phyloP scores from a whole-genome alignment of 495 filamentous ascomycete species.

The Tetracladium setigerum region DNA sequence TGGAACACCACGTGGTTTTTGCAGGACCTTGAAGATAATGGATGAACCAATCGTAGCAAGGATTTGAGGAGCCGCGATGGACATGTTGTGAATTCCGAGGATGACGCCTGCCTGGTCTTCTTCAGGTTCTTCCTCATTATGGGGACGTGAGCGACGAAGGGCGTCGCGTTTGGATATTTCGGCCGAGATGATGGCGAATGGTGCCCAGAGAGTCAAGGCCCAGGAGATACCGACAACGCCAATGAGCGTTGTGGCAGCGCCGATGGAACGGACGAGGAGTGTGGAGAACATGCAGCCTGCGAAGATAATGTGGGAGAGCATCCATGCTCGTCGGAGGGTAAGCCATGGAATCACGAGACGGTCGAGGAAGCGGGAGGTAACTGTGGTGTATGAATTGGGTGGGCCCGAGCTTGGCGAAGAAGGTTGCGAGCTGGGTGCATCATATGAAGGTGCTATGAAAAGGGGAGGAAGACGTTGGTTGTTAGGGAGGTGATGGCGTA shows the following conservation, averaged over 20 bases:
- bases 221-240: constrained; percentile 77
- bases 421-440: constrained; percentile 26
- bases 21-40: constrained; percentile 69
- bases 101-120: constrained; percentile 79
- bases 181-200: constrained; percentile 83
- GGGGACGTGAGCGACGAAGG: constrained; percentile 42
- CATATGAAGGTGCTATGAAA: constrained; percentile 74
- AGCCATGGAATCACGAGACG: constrained; percentile 66
- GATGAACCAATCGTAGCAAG: constrained; percentile 76
- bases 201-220: constrained; percentile 86
- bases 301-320: constrained; percentile 74
- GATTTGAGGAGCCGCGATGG: constrained; percentile 80
- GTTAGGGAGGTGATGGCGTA: constrained; percentile 75
- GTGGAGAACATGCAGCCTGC: constrained; percentile 71
- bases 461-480: constrained; percentile 72
- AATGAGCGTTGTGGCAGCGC: constrained; percentile 63
- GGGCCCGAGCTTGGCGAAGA: constrained; percentile 1
- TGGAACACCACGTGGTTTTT: constrained; percentile 73
- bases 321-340: constrained; percentile 80
- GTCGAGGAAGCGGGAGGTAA: constrained; percentile 32
- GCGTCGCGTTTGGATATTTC: constrained; percentile 77
- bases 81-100: constrained; percentile 87
- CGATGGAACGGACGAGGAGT: constrained; percentile 60
- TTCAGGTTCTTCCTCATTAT: constrained; percentile 29
- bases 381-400: constrained; percentile 28